Evolutionary conservation across 2,329 filamentous ascomycete species (phyloP).

Genomic region (Pestalotiopsis sp.): DNA sequence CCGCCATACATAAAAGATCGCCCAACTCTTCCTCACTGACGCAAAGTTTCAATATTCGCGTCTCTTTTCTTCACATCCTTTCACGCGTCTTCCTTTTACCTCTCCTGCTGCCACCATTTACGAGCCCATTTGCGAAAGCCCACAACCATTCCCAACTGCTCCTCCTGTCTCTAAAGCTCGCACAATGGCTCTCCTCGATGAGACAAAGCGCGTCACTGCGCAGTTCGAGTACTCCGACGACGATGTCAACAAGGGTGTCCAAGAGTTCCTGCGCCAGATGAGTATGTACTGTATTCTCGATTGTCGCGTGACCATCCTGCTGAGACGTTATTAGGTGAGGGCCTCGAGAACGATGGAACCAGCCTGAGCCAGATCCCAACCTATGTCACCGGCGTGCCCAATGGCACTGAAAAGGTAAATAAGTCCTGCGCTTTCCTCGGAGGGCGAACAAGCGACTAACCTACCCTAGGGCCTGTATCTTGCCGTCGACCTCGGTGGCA

Average conservation of each 20-base stretch:
- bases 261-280: slow-evolving; percentile 88
- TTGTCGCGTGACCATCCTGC: background rate
- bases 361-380: slow-evolving; percentile 95
- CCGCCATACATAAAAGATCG: slow-evolving; percentile 39
- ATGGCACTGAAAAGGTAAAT: slow-evolving; percentile 92
- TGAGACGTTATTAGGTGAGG: slow-evolving; percentile 64
- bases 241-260: slow-evolving; percentile 77
- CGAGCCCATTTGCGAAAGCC: slow-evolving; percentile 57
- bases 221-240: slow-evolving; percentile 84
- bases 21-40: slow-evolving; percentile 55
- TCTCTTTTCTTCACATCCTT: slow-evolving; percentile 35
- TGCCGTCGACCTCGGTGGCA: slow-evolving; percentile 96
- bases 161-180: slow-evolving; percentile 57
- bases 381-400: slow-evolving; percentile 93
- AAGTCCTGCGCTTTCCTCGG: background rate
- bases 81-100: slow-evolving; percentile 41
- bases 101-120: slow-evolving; percentile 43
- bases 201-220: slow-evolving; percentile 78
- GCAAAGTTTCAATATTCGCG: slow-evolving; percentile 45
- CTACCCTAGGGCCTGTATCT: slow-evolving; percentile 82
- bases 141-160: slow-evolving; percentile 54
- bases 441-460: slow-evolving; percentile 13
- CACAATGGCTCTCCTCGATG: slow-evolving; percentile 66
- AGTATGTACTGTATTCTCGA: slow-evolving; percentile 43
- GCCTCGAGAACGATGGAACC: slow-evolving; percentile 74